A percentile compares a stretch with the other conserved stretches of the same genome.
Conservation (phyloP, 345 rosid species). For the Geranium brycei region DNA sequence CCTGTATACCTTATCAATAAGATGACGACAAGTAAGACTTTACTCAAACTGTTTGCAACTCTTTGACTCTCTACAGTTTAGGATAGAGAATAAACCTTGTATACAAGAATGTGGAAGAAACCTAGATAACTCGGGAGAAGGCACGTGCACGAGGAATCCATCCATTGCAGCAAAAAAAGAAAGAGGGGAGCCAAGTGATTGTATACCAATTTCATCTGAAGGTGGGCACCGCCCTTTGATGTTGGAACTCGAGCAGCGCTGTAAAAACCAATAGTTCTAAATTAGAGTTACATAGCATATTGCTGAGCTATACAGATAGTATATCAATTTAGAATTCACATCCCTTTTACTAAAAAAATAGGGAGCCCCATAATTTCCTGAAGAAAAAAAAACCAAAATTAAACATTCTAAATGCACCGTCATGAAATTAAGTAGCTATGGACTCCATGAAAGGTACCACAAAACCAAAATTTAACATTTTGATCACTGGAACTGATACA, state of each 20-base stretch:
- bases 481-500: neutral
- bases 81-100: conserved; percentile 40
- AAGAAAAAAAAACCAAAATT: no score
- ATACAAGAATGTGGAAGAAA: conserved; percentile 69
- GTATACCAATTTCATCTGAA: conserved; percentile 83
- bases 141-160: conserved; percentile 66
- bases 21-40: neutral
- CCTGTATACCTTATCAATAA: conserved; percentile 33
- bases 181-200: conserved; percentile 75
- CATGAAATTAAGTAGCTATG: neutral
- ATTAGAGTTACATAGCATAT: neutral
- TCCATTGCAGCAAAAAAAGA: conserved; percentile 67
- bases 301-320: no score
- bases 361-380: neutral
- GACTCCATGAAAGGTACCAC: neutral
- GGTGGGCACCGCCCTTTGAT: conserved; percentile 52
- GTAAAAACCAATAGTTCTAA: conserved; percentile 4
- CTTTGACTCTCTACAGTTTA: neutral
- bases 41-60: neutral
- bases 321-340: neutral
- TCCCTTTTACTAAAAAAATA: neutral
- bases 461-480: neutral
- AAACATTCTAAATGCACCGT: no score
- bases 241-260: conserved; percentile 86
- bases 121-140: conserved; percentile 76